phyloP scores from a whole-genome alignment of 257 asterid species.

The Gynochthodes officinalis region DNA sequence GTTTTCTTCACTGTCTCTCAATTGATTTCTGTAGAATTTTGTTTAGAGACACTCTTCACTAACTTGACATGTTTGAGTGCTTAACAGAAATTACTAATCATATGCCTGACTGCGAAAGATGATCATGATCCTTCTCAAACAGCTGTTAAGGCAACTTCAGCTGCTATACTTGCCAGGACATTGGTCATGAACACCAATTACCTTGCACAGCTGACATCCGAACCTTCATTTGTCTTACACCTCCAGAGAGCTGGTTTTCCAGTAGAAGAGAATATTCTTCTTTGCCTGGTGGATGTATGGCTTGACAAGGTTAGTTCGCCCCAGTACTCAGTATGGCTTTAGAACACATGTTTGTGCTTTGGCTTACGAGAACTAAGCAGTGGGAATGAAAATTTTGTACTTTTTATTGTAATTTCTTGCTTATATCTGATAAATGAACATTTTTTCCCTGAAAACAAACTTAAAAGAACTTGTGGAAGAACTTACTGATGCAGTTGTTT shows the following conservation, averaged over 20 bases:
- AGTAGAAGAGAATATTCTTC: slow-evolving; percentile 74
- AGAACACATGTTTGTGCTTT: neutral
- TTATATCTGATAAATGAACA: neutral
- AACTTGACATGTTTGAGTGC: slow-evolving; percentile 7
- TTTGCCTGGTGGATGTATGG: slow-evolving; percentile 93
- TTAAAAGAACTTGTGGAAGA: neutral
- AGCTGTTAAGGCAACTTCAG: slow-evolving; percentile 73
- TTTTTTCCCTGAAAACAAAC: neutral
- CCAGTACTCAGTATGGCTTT: neutral
- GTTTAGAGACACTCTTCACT: slow-evolving; percentile 8
- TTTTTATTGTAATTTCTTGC: neutral
- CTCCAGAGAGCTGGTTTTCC: slow-evolving; percentile 78
- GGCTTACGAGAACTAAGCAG: neutral
- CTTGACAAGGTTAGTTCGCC: slow-evolving; percentile 73
- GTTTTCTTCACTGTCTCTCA: neutral
- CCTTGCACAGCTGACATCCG: slow-evolving; percentile 86
- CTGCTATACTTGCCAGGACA: slow-evolving; percentile 88
- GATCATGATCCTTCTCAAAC: slow-evolving; percentile 84
- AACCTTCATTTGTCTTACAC: slow-evolving; percentile 57
- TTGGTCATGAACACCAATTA: slow-evolving; percentile 86
- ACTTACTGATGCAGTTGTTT: neutral
- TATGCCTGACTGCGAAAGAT: slow-evolving; percentile 87
- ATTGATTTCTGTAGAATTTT: slow-evolving; percentile 3
- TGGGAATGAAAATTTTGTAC: neutral
- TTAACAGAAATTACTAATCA: slow-evolving; percentile 66